These are phyloP conservation scores for Achaetomiella virescens DNA, from an alignment of 495 filamentous ascomycete species.

Conservation along the genomic window DNA sequence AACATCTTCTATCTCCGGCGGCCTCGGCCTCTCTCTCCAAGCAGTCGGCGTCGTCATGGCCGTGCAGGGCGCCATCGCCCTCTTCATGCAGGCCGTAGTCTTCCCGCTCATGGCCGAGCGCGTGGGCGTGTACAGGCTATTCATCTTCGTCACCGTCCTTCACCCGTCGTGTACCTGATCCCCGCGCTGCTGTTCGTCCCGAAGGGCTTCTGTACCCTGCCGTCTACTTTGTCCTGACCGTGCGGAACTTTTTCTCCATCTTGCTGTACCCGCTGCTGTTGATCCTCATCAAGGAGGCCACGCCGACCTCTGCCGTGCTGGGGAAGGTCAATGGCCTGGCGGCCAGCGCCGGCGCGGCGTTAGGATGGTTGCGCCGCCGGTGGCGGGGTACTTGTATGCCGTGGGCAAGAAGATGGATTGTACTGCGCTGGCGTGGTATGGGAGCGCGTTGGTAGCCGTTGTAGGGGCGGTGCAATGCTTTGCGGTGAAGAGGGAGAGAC, in stretches of 20 bases:
- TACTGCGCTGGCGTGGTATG: slow-evolving; percentile 76
- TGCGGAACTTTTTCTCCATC: slow-evolving; percentile 72
- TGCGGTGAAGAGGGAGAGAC: slow-evolving; percentile 47
- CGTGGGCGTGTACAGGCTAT: slow-evolving; percentile 69
- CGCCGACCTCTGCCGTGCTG: slow-evolving; percentile 57
- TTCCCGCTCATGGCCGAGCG: slow-evolving; percentile 66
- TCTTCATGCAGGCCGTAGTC: slow-evolving; percentile 69
- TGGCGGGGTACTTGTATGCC: slow-evolving; percentile 70
- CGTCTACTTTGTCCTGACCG: slow-evolving; percentile 65
- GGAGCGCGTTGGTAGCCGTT: slow-evolving; percentile 61
- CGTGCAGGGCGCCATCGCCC: slow-evolving; percentile 69
- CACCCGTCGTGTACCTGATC: slow-evolving; percentile 72
- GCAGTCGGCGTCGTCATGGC: slow-evolving; percentile 75
- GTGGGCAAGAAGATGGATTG: slow-evolving; percentile 59
- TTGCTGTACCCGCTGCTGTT: slow-evolving; percentile 71
- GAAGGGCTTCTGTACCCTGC: slow-evolving; percentile 50
- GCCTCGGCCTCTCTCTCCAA: slow-evolving; percentile 65
- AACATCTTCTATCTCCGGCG: slow-evolving; percentile 55
- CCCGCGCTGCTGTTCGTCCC: slow-evolving; percentile 63
- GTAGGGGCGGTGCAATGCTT: slow-evolving; percentile 65
- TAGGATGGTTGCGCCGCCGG: slow-evolving; percentile 67
- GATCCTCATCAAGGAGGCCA: slow-evolving; percentile 79
- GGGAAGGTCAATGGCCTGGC: slow-evolving; percentile 79
- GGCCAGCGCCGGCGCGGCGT: slow-evolving; percentile 70
- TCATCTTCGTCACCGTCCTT: slow-evolving; percentile 65